Conservation (phyloP, 768 basidiomycete species). For the Rhizopogon roseolus region DNA sequence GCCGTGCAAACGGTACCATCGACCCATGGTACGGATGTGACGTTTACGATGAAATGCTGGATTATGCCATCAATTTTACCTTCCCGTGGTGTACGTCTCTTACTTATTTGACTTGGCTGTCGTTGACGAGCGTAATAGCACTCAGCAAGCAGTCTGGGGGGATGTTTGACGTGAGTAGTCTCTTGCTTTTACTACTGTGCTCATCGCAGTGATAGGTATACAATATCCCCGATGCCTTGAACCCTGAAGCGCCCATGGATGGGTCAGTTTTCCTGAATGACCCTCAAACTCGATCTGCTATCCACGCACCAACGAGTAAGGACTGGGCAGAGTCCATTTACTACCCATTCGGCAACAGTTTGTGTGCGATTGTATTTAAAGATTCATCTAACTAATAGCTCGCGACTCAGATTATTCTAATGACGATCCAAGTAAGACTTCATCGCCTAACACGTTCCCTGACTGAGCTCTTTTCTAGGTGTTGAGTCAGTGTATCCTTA, state of each 20-base stretch:
- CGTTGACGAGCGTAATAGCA: slow-evolving; percentile 9
- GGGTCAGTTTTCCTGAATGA: slow-evolving; percentile 61
- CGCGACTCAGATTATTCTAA: slow-evolving; percentile 12
- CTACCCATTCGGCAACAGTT: slow-evolving; percentile 32
- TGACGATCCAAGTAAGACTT: slow-evolving; percentile 27
- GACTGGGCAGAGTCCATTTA: slow-evolving; percentile 32
- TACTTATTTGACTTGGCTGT: neutral
- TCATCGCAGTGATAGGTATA: slow-evolving; percentile 33
- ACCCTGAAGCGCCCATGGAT: slow-evolving; percentile 46
- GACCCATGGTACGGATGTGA: slow-evolving; percentile 66
- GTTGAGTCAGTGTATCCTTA: slow-evolving; percentile 23
- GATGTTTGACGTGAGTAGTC: slow-evolving; percentile 33
- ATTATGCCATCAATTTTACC: slow-evolving; percentile 71
- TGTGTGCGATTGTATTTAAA: slow-evolving; percentile 1
- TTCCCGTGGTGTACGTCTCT: slow-evolving; percentile 50
- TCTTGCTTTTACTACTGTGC: neutral
- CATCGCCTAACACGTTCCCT: neutral
- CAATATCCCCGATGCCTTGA: slow-evolving; percentile 51
- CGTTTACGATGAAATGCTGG: slow-evolving; percentile 58
- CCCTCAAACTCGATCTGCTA: slow-evolving; percentile 46
- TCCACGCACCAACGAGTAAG: slow-evolving; percentile 65
- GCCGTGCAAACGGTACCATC: slow-evolving; percentile 49
- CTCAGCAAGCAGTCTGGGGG: slow-evolving; percentile 22
- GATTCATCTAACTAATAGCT: neutral
- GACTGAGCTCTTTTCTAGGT: slow-evolving; percentile 17